A percentile compares a stretch with the other conserved stretches of the same genome.
phyloP scores from a whole-genome alignment of 108 stramenopile species.

The Fistulifera pelliculosa region DNA sequence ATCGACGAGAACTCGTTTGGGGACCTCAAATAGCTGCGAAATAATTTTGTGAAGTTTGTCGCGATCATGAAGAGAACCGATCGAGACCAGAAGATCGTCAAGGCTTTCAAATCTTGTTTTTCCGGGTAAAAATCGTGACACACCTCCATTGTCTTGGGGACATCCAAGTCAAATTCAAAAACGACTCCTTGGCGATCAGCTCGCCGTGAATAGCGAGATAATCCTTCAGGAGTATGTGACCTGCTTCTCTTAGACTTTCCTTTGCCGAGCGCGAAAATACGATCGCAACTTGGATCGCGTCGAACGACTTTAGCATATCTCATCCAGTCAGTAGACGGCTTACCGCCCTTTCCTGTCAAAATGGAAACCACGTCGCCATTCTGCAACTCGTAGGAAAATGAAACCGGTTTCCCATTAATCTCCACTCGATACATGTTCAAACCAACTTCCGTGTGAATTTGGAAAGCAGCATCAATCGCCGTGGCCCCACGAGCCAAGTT shows the following conservation, averaged over 20 bases:
- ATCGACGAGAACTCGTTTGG: conserved; percentile 28
- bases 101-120: conserved; percentile 12
- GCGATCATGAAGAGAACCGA: conserved; percentile 65
- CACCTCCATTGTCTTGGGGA: conserved; percentile 21
- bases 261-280: conserved; percentile 71
- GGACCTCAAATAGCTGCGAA: conserved; percentile 70
- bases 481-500: conserved; percentile 85
- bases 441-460: conserved; percentile 87
- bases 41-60: conserved; percentile 48
- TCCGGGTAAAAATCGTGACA: too few species aligned
- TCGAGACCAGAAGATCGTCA: conserved; percentile 41
- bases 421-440: conserved; percentile 78
- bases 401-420: conserved; percentile 81
- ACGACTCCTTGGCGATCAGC: conserved; percentile 48
- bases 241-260: conserved; percentile 65
- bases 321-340: conserved; percentile 78
- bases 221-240: conserved; percentile 64
- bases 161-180: conserved; percentile 33
- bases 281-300: conserved; percentile 77
- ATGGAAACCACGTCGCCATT: conserved; percentile 90
- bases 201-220: conserved; percentile 56
- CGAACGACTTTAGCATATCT: conserved; percentile 67
- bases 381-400: conserved; percentile 71
- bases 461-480: conserved; percentile 86
- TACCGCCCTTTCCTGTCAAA: conserved; percentile 59